Conservation (phyloP, 2,329 filamentous ascomycete species). For the Curvularia lunata region DNA sequence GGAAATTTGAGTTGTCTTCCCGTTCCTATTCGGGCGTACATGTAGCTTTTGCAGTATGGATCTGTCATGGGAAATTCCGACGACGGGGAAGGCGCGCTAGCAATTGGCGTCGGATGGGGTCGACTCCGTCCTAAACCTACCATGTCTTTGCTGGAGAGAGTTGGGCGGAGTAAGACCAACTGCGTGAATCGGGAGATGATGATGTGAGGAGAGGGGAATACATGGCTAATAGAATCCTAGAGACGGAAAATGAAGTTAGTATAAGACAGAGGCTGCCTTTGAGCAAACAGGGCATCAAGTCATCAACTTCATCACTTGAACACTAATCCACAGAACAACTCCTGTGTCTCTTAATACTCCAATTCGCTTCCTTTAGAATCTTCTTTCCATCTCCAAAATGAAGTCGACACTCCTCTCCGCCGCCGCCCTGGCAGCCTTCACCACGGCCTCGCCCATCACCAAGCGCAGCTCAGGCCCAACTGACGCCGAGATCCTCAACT, state of each 20-base stretch:
- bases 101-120: background rate
- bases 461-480: conserved; percentile 30
- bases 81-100: background rate
- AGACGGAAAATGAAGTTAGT: background rate
- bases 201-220: background rate
- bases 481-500: conserved; percentile 50
- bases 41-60: background rate
- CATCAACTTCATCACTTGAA: conserved; percentile 1
- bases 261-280: background rate
- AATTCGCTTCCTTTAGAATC: background rate
- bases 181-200: background rate
- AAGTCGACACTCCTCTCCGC: conserved; percentile 23
- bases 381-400: conserved; percentile 14
- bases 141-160: no score
- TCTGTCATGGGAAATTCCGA: background rate
- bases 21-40: background rate
- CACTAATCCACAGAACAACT: conserved; percentile 1
- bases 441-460: conserved; percentile 33
- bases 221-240: background rate
- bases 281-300: background rate
- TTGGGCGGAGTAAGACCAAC: background rate
- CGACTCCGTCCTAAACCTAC: background rate
- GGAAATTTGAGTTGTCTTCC: background rate
- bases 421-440: conserved; percentile 19
- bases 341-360: conserved; percentile 3